Evolutionary conservation across 129 eudicot genomes (phyloP).

Genomic region (Flaveria sonorensis): DNA sequence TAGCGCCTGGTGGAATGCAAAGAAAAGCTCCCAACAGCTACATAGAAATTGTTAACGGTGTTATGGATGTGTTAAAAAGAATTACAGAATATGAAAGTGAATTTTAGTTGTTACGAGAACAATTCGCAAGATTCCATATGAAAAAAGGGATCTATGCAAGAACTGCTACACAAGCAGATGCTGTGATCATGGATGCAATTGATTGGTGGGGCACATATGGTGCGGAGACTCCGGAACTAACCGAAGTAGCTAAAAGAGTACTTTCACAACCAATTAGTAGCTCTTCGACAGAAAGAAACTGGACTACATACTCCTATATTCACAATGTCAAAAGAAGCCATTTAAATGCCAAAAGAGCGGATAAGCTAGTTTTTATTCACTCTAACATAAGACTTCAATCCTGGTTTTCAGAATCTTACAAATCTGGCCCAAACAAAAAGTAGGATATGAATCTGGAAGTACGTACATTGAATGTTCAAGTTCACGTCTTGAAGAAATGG

Average conservation of each 20-base stretch:
- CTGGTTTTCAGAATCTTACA: neutral
- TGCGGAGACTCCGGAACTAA: neutral
- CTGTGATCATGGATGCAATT: neutral
- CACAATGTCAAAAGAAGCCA: neutral
- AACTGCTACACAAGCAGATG: neutral
- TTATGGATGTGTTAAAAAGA: neutral
- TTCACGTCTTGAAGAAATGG: neutral
- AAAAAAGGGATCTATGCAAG: neutral
- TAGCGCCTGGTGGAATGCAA: neutral
- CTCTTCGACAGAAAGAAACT: no score
- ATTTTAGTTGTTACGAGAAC: neutral
- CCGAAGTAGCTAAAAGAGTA: no score
- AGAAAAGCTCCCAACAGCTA: neutral
- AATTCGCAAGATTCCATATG: neutral
- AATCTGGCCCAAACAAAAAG: neutral
- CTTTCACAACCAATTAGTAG: no score
- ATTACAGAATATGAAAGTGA: no score
- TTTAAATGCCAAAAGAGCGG: neutral
- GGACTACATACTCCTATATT: neutral
- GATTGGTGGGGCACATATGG: slow-evolving; percentile 25
- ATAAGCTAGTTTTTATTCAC: slow-evolving; percentile 1
- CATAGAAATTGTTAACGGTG: neutral
- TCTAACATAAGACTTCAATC: slow-evolving; percentile 1
- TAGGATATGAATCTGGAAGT: neutral
- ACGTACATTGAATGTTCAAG: neutral